phyloP scores from a whole-genome alignment of 352 stramenopile genomes.

The Saprolegnia parasitica region DNA sequence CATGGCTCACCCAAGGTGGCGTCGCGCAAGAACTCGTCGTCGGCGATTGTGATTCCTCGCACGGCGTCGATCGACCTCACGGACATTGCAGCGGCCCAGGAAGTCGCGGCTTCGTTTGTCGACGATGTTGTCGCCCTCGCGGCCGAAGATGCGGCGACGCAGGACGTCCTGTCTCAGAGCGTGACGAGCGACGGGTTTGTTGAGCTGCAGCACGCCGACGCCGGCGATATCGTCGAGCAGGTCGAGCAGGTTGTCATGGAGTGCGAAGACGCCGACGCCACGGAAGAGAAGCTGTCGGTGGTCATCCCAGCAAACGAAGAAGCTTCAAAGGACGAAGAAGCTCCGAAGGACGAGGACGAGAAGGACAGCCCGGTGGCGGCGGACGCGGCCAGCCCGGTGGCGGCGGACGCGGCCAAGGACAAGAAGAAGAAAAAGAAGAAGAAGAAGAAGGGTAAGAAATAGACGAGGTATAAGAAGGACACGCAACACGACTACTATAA shows the following conservation, averaged over 20 bases:
- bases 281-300: not conserved
- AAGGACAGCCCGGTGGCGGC: not conserved
- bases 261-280: not conserved
- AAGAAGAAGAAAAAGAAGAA: constrained; percentile 27
- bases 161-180: not conserved
- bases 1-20: not conserved
- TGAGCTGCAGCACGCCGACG: not conserved
- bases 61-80: not conserved
- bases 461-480: not conserved
- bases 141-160: not conserved
- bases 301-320: not conserved
- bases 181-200: constrained; percentile 24
- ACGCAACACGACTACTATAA: not conserved
- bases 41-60: not conserved
- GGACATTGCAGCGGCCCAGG: not conserved
- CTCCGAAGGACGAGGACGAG: not conserved
- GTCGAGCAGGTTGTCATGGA: not conserved
- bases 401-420: not conserved
- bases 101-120: constrained; percentile 5
- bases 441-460: constrained; percentile 28
- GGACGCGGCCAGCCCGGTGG: not conserved
- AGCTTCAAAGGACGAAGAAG: not conserved
- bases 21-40: not conserved
- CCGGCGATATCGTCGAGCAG: not conserved
- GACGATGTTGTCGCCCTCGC: not conserved